Conservation (phyloP, 371 early-diverging fungal genomes). For the Coemansia sp. region DNA sequence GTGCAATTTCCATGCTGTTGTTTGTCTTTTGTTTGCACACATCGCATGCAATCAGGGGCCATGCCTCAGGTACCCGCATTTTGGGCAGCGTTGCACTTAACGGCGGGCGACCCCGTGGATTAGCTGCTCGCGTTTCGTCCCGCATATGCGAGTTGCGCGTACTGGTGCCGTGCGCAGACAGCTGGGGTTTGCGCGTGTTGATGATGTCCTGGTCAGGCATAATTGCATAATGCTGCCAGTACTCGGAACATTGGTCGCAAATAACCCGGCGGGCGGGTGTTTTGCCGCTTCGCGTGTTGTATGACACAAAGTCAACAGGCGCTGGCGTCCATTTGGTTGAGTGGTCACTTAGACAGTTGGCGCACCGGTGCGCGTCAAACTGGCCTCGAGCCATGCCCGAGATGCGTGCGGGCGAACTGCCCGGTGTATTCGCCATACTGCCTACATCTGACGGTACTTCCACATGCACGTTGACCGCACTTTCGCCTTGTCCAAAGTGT, state of each 20-base stretch:
- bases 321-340: conserved; percentile 30
- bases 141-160: neutral
- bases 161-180: neutral
- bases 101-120: conserved; percentile 1
- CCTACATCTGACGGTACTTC: conserved; percentile 32
- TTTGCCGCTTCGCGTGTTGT: conserved; percentile 56
- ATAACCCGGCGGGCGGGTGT: conserved; percentile 61
- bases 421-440: conserved; percentile 26
- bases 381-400: conserved; percentile 9
- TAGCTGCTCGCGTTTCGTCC: conserved; percentile 1
- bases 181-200: conserved; percentile 23
- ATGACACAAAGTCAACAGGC: conserved; percentile 15
- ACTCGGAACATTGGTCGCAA: conserved; percentile 71
- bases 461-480: conserved; percentile 24
- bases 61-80: conserved; percentile 32
- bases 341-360: conserved; percentile 27
- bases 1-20: conserved; percentile 15
- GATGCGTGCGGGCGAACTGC: conserved; percentile 25
- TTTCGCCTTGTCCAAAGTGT: conserved; percentile 44
- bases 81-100: conserved; percentile 28
- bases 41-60: conserved; percentile 55
- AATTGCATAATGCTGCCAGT: conserved; percentile 73
- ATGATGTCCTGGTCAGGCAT: conserved; percentile 52
- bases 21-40: conserved; percentile 52
- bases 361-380: conserved; percentile 9